phyloP scores from a whole-genome alignment of 2,329 filamentous ascomycete species.

The Neonectria magnoliae region DNA sequence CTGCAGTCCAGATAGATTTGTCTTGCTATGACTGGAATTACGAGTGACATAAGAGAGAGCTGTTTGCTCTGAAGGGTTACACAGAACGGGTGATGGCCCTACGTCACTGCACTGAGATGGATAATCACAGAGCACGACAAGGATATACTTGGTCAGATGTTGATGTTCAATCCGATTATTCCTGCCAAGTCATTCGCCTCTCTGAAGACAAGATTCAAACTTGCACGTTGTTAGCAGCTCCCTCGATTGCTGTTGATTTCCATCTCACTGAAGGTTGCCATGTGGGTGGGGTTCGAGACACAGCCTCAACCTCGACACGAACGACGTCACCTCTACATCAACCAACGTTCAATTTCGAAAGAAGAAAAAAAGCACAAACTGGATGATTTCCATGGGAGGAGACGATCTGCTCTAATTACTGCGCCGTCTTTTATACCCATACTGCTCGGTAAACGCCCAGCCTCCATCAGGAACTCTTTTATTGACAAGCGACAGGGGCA shows the following conservation, averaged over 20 bases:
- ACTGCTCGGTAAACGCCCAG: not conserved
- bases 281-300: not conserved
- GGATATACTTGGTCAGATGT: not conserved
- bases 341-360: not conserved
- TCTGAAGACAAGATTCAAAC: not conserved
- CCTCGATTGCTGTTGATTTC: not conserved
- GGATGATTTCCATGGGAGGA: not conserved
- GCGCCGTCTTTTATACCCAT: not conserved
- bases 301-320: not conserved
- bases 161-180: not conserved
- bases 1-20: conserved; percentile 4
- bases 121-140: not conserved
- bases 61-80: not conserved
- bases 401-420: not conserved
- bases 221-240: not conserved
- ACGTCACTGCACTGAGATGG: not conserved
- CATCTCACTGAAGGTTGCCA: not conserved
- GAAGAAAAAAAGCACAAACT: not conserved
- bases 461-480: not conserved
- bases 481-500: not conserved
- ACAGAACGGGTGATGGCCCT: not conserved
- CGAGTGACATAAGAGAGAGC: not conserved
- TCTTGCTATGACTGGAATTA: conserved; percentile 12
- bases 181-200: not conserved
- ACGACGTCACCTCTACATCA: not conserved